These are phyloP conservation scores for Aschersonia sp. DNA, from an alignment of 2,329 filamentous ascomycete genomes.

Conservation along the genomic window DNA sequence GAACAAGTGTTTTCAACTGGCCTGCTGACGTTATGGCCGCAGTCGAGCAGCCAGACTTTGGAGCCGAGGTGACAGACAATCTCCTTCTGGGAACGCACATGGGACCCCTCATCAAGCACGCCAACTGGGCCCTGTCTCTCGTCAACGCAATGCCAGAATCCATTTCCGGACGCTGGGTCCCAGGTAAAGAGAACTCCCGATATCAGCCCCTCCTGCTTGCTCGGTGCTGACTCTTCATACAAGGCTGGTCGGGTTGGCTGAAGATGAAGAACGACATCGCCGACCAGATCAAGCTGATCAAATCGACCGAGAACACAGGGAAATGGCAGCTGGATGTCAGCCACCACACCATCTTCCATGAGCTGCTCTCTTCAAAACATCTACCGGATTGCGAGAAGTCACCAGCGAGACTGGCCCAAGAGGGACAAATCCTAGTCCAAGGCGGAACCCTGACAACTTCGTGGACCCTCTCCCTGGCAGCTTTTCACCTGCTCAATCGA, in stretches of 20 bases:
- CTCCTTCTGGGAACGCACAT: constrained; percentile 22
- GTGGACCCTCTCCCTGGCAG: constrained; percentile 18
- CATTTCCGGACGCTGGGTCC: constrained; percentile 18
- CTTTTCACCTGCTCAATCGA: constrained; percentile 19
- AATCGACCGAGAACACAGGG: constrained; percentile 17
- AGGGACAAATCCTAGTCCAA: constrained; percentile 22
- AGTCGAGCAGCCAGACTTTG: constrained; percentile 20
- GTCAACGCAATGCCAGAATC: constrained; percentile 21
- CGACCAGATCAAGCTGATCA: constrained; percentile 19
- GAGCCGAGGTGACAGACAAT: constrained; percentile 19
- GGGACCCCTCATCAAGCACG: constrained; percentile 20
- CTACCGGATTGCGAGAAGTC: constrained; percentile 20
- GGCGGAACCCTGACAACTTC: constrained; percentile 26
- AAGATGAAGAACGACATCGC: constrained; percentile 23
- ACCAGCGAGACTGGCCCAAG: constrained; percentile 18
- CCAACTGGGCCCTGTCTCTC: constrained; percentile 18
- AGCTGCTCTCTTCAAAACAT: constrained; percentile 15
- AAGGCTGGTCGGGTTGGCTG: constrained; percentile 21
- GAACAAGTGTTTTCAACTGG: background rate
- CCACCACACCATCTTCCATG: constrained; percentile 21
- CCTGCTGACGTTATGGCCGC: constrained; percentile 1
- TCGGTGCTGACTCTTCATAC: constrained; percentile 8
- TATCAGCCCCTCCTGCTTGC: constrained; percentile 5
- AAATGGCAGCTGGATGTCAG: constrained; percentile 17
- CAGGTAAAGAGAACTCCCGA: constrained; percentile 8